These are phyloP conservation scores for Oryza punctata DNA, from an alignment of 176 grass and related monocot genomes.

Conservation along the genomic window DNA sequence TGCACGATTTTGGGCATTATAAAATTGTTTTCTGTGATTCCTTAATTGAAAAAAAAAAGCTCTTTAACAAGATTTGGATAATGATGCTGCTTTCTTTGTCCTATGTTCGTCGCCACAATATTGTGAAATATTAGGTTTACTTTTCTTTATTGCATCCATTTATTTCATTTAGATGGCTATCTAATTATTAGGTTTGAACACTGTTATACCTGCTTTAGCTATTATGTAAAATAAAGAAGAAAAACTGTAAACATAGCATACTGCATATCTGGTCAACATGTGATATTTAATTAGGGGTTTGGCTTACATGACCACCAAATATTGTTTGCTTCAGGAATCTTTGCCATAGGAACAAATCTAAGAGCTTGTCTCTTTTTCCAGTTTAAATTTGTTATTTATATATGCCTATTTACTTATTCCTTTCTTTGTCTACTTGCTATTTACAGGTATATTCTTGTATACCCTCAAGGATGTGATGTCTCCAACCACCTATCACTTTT, in stretches of 20 bases:
- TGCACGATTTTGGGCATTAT: background rate
- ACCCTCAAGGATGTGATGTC: slow-evolving; percentile 96
- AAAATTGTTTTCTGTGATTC: background rate
- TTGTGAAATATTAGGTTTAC: slow-evolving; percentile 9
- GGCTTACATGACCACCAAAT: background rate
- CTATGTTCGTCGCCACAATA: background rate
- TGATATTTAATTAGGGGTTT: background rate
- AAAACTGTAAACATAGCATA: background rate
- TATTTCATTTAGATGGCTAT: slow-evolving; percentile 7
- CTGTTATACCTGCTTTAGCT: slow-evolving; percentile 21
- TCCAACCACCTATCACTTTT: slow-evolving; percentile 97
- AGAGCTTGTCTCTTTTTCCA: slow-evolving; percentile 21
- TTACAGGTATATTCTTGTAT: slow-evolving; percentile 98
- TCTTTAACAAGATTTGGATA: slow-evolving; percentile 17
- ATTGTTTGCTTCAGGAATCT: slow-evolving; percentile 15
- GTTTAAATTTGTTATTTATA: slow-evolving; percentile 14
- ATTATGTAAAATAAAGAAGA: slow-evolving; percentile 12
- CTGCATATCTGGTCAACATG: slow-evolving; percentile 6
- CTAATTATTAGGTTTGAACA: background rate
- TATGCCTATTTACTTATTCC: slow-evolving; percentile 1
- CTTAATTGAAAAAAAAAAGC: background rate
- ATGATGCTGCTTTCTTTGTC: background rate
- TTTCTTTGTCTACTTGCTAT: slow-evolving; percentile 26
- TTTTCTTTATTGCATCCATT: slow-evolving; percentile 5
- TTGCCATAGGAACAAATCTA: background rate